These are phyloP conservation scores for Suillus subalutaceus DNA, from an alignment of 768 basidiomycete genomes.

Conservation along the genomic window DNA sequence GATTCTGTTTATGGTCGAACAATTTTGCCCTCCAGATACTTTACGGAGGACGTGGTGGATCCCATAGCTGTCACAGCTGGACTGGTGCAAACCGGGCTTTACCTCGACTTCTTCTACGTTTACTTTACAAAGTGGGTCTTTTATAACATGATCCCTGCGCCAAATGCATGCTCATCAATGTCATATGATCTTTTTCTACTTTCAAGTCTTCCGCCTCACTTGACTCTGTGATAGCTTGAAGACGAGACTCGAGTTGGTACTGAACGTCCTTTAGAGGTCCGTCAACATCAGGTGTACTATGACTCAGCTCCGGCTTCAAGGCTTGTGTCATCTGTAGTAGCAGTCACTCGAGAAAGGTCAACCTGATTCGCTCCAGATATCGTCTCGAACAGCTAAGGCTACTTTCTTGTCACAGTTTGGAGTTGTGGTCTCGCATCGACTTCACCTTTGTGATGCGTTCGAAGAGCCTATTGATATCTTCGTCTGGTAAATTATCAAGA, in stretches of 20 bases:
- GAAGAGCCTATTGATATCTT: slow-evolving; percentile 91
- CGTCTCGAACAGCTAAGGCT: slow-evolving; percentile 85
- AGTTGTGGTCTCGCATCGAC: slow-evolving; percentile 79
- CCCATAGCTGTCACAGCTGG: too few species aligned
- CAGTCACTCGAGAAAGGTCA: slow-evolving; percentile 77
- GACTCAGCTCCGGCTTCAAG: slow-evolving; percentile 64
- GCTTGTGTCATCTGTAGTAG: slow-evolving; percentile 86
- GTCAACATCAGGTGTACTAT: slow-evolving; percentile 67
- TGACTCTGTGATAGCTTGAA: slow-evolving; percentile 63
- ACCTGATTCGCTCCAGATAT: slow-evolving; percentile 89
- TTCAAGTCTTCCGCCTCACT: slow-evolving; percentile 84
- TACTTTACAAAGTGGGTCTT: too few species aligned
- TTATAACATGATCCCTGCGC: too few species aligned
- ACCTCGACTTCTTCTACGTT: too few species aligned
- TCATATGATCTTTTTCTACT: slow-evolving; percentile 92
- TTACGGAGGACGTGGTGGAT: too few species aligned
- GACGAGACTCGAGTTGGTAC: slow-evolving; percentile 71
- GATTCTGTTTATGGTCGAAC: too few species aligned
- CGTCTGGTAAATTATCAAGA: slow-evolving; percentile 90
- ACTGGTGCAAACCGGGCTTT: too few species aligned
- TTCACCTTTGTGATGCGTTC: slow-evolving; percentile 95
- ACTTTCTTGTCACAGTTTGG: slow-evolving; percentile 85
- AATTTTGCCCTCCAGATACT: too few species aligned
- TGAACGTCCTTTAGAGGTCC: slow-evolving; percentile 72
- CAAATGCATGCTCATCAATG: too few species aligned